Conservation (phyloP, 1,284 basidiomycete species). For the Cutaneotrichosporon spelunceum region DNA sequence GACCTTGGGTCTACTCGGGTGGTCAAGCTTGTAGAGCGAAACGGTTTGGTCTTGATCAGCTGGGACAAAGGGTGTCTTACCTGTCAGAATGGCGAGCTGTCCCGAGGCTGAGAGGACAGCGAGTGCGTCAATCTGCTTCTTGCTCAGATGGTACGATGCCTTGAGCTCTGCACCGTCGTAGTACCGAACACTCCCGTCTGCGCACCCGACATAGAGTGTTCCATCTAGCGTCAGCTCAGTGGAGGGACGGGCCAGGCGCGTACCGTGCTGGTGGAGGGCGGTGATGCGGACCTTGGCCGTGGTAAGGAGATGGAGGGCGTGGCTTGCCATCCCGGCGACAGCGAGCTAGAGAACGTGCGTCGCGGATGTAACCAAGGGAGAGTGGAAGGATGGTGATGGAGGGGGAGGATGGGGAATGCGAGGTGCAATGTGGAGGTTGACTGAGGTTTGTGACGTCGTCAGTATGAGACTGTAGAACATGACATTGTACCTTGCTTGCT, state of each 20-base stretch:
- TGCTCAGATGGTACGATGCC: constrained; percentile 62
- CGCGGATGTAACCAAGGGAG: background rate
- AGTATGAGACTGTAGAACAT: background rate
- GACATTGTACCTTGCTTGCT: background rate
- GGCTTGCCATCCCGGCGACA: constrained; percentile 27
- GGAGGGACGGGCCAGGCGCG: background rate
- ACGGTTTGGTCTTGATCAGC: constrained; percentile 45
- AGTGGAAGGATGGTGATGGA: no score
- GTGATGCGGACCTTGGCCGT: constrained; percentile 36
- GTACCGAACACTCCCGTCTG: constrained; percentile 63
- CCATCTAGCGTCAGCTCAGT: constrained; percentile 57
- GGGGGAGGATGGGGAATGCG: no score
- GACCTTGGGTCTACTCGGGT: constrained; percentile 63
- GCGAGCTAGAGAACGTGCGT: background rate
- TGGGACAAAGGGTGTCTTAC: constrained; percentile 52
- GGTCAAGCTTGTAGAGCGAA: constrained; percentile 57
- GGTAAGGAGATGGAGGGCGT: constrained; percentile 36
- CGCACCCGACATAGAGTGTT: constrained; percentile 71
- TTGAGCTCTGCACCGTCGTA: constrained; percentile 29
- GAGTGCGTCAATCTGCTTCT: constrained; percentile 77
- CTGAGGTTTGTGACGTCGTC: constrained; percentile 3
- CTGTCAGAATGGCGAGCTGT: constrained; percentile 74
- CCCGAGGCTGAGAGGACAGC: constrained; percentile 78
- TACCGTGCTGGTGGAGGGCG: constrained; percentile 43
- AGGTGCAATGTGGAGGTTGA: background rate